Base-by-base conservation (phyloP, 2,329 filamentous ascomycete genomes). In the Colletotrichum ledebouriae region DNA sequence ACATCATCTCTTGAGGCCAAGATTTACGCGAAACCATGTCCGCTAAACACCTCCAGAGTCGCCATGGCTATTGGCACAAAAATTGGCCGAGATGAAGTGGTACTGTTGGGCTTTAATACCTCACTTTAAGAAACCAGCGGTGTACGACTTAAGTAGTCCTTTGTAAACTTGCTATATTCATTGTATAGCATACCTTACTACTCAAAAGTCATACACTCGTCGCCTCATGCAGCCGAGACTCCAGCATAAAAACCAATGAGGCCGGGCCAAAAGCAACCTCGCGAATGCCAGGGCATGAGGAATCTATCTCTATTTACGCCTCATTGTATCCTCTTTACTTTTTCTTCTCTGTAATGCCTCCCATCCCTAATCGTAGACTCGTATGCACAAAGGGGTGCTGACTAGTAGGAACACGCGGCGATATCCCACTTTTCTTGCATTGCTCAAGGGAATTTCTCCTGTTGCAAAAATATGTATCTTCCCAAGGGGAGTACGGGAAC, bases 231-330 rank as follows among this genome's bases (percentile, higher is more conserved):
- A 57, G 29, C 50, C 67, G 15, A 59, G 56, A 67, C 67, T 67
- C 67, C 63, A 62, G 47, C 17, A 50, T 17, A 15, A 41, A 55
- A 42, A 55, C 34, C 41, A 61, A 50, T 57, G 50, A 61, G 63
- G 29, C 62, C 25, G 47, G 63, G 29, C 62, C 25, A 53, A 44
- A 57, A 17, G 29, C 13, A n/a, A 52, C 67, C 67, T 67, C 52
- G 49, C 44, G 17, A 57, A 67, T 69, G 67, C 67, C 56, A 67
- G 67, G 63, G 65, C 49, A 60, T 60, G 65, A 59, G 67, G 50
- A 39, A 37, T 69, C 67, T 69, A 69, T 69, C 56, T 69, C 67
- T 69, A 69, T 69, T 60, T 67, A 62, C 63, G 46, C 63, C 63
- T 62, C 63, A 57, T 56, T 62, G 63, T 69, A 67, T 61, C 62